These are phyloP conservation scores for Paxillus involutus DNA, from an alignment of 768 basidiomycete species.

Conservation along the genomic window DNA sequence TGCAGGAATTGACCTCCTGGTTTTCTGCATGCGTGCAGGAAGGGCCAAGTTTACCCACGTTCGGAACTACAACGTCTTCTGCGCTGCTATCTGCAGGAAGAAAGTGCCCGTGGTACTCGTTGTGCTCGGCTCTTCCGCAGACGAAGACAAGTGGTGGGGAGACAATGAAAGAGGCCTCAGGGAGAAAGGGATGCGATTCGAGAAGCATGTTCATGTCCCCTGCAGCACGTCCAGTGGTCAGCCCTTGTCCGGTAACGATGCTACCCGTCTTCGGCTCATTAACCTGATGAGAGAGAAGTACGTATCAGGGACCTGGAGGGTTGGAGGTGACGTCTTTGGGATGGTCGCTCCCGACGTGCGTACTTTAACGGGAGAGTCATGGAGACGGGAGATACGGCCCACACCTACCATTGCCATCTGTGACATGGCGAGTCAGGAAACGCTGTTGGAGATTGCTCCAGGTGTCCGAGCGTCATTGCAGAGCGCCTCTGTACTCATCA, in stretches of 20 bases:
- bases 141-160: constrained; percentile 27
- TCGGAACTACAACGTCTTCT: constrained; percentile 32
- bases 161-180: constrained; percentile 21
- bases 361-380: constrained; percentile 14
- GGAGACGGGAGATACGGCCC: constrained; percentile 7
- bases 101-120: constrained; percentile 31
- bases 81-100: constrained; percentile 27
- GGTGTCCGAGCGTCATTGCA: constrained; percentile 7
- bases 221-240: constrained; percentile 1
- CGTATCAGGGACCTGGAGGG: constrained; percentile 13
- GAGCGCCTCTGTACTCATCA: neutral
- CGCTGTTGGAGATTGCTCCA: constrained; percentile 8
- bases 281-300: constrained; percentile 11
- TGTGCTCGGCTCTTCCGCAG: constrained; percentile 33
- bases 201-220: constrained; percentile 26
- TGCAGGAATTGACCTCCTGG: constrained; percentile 21
- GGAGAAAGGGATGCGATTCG: constrained; percentile 23
- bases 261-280: constrained; percentile 1
- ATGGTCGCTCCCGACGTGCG: constrained; percentile 15
- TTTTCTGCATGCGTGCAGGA: constrained; percentile 28
- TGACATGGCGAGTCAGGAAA: constrained; percentile 8
- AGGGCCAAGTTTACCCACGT: constrained; percentile 16
- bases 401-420: constrained; percentile 20
- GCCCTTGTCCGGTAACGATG: neutral
- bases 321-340: constrained; percentile 6